These are phyloP conservation scores for Paxillus ammoniavirescens DNA, from an alignment of 768 basidiomycete genomes.

Conservation along the genomic window DNA sequence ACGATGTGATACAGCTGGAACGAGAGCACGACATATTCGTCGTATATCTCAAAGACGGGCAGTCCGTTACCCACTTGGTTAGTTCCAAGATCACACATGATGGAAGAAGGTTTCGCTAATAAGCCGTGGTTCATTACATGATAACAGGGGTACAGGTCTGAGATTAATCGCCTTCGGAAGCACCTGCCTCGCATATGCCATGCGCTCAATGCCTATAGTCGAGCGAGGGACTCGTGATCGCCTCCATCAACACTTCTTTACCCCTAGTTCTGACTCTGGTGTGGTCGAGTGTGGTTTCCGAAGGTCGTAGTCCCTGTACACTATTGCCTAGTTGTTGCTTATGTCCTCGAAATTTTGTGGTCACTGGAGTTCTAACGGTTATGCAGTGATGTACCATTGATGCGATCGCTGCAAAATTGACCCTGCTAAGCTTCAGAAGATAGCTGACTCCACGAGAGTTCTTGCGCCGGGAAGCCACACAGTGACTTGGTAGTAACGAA, in stretches of 20 bases:
- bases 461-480: constrained; percentile 12
- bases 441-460: constrained; percentile 15
- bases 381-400: too few relatives aligned
- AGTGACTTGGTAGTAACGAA: constrained; percentile 21
- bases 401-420: constrained; percentile 23
- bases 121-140: background rate
- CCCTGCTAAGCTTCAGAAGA: constrained; percentile 26
- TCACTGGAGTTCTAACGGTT: too few relatives aligned
- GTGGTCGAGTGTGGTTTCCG: too few relatives aligned
- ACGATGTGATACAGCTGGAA: constrained; percentile 6
- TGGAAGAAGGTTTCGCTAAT: background rate
- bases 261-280: too few relatives aligned
- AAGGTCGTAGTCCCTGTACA: too few relatives aligned
- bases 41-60: constrained; percentile 21
- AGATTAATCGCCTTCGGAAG: constrained; percentile 17
- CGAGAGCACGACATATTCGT: constrained; percentile 17
- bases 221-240: constrained; percentile 9
- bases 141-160: constrained; percentile 12
- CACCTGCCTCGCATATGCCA: constrained; percentile 12
- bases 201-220: constrained; percentile 18
- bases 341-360: too few relatives aligned
- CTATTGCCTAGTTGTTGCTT: too few relatives aligned
- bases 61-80: constrained; percentile 11
- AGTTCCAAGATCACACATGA: background rate
- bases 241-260: too few relatives aligned